Percentiles rank a stretch among this genome's conserved stretches.
Conservation (phyloP, 1,284 basidiomycete species). For the Pulveroboletus sp. region DNA sequence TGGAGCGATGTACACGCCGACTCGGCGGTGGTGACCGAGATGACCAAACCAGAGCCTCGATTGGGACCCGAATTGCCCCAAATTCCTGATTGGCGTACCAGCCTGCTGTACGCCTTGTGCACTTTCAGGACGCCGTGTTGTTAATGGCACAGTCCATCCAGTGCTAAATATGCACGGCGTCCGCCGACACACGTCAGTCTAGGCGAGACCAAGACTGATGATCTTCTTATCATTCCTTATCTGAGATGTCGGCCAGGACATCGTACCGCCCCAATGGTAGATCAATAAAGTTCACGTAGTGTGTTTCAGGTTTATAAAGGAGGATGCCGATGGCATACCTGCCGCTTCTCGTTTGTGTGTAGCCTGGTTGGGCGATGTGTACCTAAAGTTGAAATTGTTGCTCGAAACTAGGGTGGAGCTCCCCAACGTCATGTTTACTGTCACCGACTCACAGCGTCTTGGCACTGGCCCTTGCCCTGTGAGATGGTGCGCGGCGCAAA, state of each 20-base stretch:
- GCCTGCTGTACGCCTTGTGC: background rate
- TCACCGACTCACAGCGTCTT: background rate
- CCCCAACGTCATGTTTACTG: background rate
- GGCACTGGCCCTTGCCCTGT: background rate
- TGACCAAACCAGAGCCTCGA: background rate
- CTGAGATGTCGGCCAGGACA: background rate
- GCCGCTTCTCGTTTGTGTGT: background rate
- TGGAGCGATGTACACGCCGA: background rate
- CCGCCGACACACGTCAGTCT: background rate
- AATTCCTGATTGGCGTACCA: background rate
- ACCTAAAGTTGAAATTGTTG: background rate
- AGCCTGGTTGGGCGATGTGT: background rate
- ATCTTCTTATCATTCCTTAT: conserved; percentile 7
- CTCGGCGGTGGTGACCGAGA: background rate
- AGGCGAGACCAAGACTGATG: background rate
- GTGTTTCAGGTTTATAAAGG: conserved; percentile 19
- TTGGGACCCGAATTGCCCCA: too few relatives aligned
- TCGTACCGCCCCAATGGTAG: background rate
- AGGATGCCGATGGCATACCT: background rate
- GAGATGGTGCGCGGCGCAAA: background rate
- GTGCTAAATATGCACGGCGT: background rate
- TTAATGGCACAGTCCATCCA: background rate
- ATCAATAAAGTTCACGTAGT: conserved; percentile 2
- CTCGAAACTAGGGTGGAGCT: background rate
- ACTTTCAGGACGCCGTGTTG: background rate